These are phyloP conservation scores for Alternaria sp. DNA, from an alignment of 2,329 filamentous ascomycete genomes.

Conservation along the genomic window DNA sequence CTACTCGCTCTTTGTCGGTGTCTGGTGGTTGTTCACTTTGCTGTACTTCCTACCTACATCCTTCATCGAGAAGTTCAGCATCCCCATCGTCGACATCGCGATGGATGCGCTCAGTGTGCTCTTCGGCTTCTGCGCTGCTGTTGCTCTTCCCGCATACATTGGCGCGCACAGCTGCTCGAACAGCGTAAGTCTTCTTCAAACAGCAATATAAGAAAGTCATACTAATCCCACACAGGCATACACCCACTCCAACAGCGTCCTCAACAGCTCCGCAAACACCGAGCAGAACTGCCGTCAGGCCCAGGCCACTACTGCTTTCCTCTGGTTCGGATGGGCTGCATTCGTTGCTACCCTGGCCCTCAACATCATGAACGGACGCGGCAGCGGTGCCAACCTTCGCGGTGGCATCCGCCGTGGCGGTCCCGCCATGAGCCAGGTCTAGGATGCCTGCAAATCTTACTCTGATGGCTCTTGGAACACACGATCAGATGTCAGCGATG, in stretches of 20 bases:
- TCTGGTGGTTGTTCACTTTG: conserved; percentile 70
- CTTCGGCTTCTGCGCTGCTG: conserved; percentile 74
- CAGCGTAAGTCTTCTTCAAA: conserved; percentile 52
- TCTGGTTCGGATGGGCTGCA: conserved; percentile 78
- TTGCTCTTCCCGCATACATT: conserved; percentile 76
- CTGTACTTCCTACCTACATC: conserved; percentile 68
- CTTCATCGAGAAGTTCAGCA: conserved; percentile 62
- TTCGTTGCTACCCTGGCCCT: conserved; percentile 65
- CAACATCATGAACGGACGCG: conserved; percentile 63
- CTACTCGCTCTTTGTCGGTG: conserved; percentile 74
- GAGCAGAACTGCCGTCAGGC: conserved; percentile 76
- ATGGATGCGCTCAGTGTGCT: conserved; percentile 68
- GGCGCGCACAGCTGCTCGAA: conserved; percentile 73
- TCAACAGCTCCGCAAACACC: conserved; percentile 66
- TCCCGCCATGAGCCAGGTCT: conserved; percentile 65
- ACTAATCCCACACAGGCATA: conserved; percentile 47
- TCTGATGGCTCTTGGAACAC: conserved; percentile 41
- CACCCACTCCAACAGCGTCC: conserved; percentile 64
- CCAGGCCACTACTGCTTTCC: conserved; percentile 76
- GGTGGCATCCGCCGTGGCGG: conserved; percentile 57
- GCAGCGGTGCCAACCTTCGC: conserved; percentile 55
- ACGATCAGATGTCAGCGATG: conserved; percentile 23
- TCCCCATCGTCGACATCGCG: conserved; percentile 62
- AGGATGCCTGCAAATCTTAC: conserved; percentile 42
- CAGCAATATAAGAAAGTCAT: background rate